Base-by-base conservation (phyloP, 768 basidiomycete species). In the Leccinum aurantiacum region DNA sequence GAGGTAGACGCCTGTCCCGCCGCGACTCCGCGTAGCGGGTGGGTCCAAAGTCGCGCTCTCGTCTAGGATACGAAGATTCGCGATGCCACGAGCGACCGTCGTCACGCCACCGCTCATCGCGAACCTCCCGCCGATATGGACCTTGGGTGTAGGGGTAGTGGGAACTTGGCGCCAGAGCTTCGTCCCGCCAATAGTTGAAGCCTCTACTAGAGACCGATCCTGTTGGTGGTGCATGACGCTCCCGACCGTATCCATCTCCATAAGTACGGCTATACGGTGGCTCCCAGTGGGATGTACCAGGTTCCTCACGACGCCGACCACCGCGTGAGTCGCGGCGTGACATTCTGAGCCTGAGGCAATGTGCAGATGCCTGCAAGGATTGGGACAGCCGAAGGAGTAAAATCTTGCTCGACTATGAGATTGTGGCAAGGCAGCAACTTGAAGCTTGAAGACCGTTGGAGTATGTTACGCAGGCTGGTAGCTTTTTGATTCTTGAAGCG, bases 141-240 rank as follows among this genome's bases (percentile, higher is more conserved):
- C 37, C 60, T 48, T 46, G 58, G 51, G 24, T 3, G 13, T 41
- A 41, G n/a, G 65, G 53, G 24, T 49, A 19, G 53, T 56, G 27
- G 17, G 59, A 57, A 47, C 35, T 51, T 13, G 55, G 51, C 3
- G 15, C 15, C 13, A 25, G 13, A 46, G 48, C 2, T 25, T 65
- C 61, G n/a, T 69, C 69, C 13, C 60, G 57, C 70, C 70, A 68
- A n/a, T 72, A 67, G 38, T 71, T 62, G 58, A 65, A 68, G 15
- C 55, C 50, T 25, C 58, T 54, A 10, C 61, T 53, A 38, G 48
- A 46, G 35, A 4, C 19, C 54, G 33, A 0, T 14, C 56, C 63
- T 8, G 48, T 35, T 10, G 61, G 44, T 22, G 62, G 64, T 29
- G 59, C 7, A 29, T 64, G 62, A 53, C 27, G 61, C 41, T 60